Evolutionary conservation across 129 eudicot genomes (phyloP), one percentile per base, ranked within the genome.

Genomic region (Lonicera japonica): DNA sequence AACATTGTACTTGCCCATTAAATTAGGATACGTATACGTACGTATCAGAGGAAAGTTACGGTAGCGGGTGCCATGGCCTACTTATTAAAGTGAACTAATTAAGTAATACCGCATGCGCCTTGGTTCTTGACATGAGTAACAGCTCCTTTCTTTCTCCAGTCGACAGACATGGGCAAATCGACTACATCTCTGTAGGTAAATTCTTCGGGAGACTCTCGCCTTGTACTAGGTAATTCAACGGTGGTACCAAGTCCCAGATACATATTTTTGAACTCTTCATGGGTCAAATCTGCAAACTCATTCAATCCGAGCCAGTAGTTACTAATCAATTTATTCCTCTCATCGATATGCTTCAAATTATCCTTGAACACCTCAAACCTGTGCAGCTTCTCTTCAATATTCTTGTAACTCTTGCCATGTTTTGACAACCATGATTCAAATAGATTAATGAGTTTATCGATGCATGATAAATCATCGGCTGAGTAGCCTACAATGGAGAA

Each of bases 81-180:
- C 5, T 43, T 43, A 43, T 8, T 43, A 43, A 43, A 43, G 50
- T 43, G 50, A 8, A 43, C 14, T 14, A 8, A 1, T 43, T 14
- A 43, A 43, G 8, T 29, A 29, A 41, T 73, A 91, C 98, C 96
- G 41, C 98, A 92, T 56, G 79, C 67, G 13, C 98, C 98, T 74
- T 92, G 98, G 85, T 92, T 92, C 83, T 92, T 92, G 54, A 92
- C 81, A 14, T 66, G 82, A 11, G 96, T 70, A 21, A 92, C 96
- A 2, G 96, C 98, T 21, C 98, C 98, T 76, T 87, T 92, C 81
- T 87, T 80, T 61, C 96, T 92, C 98, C 98, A 92, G 67, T 87
- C 98, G 11, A 92, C 87, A 5, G 96, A 92, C 56, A 82, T 87
- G 3, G 98, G 98, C 58, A 91, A 61, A 60, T 66, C 77, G 20